Evolutionary conservation across 768 basidiomycete genomes (phyloP).

Genomic region (Termitomyces sp.): DNA sequence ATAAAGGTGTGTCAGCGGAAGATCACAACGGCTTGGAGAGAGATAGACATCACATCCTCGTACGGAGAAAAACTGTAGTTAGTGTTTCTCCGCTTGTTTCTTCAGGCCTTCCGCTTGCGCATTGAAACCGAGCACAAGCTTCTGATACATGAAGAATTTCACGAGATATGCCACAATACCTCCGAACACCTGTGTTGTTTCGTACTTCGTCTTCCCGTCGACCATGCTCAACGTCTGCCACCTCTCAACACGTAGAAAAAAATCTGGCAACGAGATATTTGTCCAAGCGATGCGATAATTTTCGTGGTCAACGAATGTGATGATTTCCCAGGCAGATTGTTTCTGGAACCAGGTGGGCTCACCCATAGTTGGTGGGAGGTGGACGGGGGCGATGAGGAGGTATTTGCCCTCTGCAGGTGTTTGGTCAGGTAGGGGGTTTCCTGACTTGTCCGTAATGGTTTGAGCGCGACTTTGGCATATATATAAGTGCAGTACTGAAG

Average conservation of each 20-base stretch:
- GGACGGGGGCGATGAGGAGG: constrained; percentile 42
- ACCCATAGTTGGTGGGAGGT: constrained; percentile 57
- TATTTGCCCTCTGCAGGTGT: constrained; percentile 42
- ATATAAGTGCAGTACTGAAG: not conserved
- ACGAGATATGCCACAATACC: constrained; percentile 52
- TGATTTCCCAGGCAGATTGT: constrained; percentile 34
- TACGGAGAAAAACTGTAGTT: not conserved
- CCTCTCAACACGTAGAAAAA: constrained; percentile 48
- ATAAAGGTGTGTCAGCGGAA: not conserved
- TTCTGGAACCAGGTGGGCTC: constrained; percentile 32
- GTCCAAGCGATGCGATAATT: constrained; percentile 56
- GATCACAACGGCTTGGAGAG: not conserved
- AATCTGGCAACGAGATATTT: constrained; percentile 31
- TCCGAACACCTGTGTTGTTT: constrained; percentile 55
- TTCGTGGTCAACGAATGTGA: constrained; percentile 47
- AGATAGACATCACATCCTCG: not conserved
- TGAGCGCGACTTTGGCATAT: constrained; percentile 39
- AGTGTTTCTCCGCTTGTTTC: constrained; percentile 35
- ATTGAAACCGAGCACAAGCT: constrained; percentile 38
- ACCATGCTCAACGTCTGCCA: constrained; percentile 58
- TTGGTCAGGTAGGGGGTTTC: constrained; percentile 39
- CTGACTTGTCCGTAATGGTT: constrained; percentile 33
- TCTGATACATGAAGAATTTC: constrained; percentile 33
- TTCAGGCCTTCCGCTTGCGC: constrained; percentile 59
- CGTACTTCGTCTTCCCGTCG: constrained; percentile 54